Percentiles rank a stretch among this genome's conserved stretches.
Conservation (phyloP, 805 yeast species). For the Wickerhamiella musiphila region DNA sequence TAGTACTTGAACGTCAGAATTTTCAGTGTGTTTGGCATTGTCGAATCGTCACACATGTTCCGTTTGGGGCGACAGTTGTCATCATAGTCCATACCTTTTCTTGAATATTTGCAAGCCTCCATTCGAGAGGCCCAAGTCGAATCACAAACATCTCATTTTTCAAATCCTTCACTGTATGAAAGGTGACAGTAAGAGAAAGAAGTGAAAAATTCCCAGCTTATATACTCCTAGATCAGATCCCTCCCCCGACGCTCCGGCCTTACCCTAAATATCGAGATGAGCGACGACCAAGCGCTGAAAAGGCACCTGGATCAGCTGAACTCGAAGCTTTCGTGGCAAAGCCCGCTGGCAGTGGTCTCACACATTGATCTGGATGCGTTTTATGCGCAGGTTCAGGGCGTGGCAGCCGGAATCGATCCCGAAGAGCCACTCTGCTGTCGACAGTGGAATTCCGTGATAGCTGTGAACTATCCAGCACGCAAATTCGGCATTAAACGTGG, state of each 20-base stretch:
- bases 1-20: conserved; percentile 13
- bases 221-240: neutral
- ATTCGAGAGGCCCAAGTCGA: neutral
- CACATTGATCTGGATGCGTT: conserved; percentile 90
- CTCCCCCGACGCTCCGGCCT: too few species aligned
- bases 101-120: neutral
- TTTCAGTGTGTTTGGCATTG: conserved; percentile 18
- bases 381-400: conserved; percentile 85
- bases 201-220: neutral
- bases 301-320: conserved; percentile 12
- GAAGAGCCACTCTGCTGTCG: conserved; percentile 84
- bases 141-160: neutral
- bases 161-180: neutral
- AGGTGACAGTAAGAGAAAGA: conserved; percentile 1
- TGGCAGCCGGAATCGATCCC: conserved; percentile 43
- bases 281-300: conserved; percentile 4
- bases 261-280: too few species aligned
- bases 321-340: conserved; percentile 23
- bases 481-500: conserved; percentile 65
- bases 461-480: conserved; percentile 69
- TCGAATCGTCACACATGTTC: conserved; percentile 17
- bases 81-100: conserved; percentile 15
- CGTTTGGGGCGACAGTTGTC: conserved; percentile 19
- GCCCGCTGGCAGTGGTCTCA: conserved; percentile 63
- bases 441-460: conserved; percentile 83